Percentiles rank a stretch among this genome's conserved stretches.
These are phyloP conservation scores for Plasmodium fragile DNA, from an alignment of 169 alveolate species.

Conservation along the genomic window DNA sequence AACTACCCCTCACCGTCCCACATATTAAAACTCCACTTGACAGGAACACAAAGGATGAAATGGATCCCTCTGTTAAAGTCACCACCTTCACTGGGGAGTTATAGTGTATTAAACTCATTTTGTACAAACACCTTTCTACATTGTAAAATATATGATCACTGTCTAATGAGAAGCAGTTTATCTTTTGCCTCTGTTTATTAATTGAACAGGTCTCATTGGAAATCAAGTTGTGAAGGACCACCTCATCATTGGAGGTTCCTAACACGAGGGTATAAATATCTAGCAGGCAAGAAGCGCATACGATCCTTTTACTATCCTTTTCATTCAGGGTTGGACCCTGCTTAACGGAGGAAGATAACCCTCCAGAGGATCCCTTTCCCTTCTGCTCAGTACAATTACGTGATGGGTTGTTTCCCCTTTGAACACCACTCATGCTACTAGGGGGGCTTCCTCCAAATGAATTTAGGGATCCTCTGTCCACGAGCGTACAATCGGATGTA, in stretches of 20 bases:
- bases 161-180: constrained; percentile 7
- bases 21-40: constrained; percentile 41
- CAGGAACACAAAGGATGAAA: constrained; percentile 34
- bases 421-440: background rate
- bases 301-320: background rate
- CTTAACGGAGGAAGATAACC: background rate
- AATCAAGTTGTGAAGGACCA: constrained; percentile 20
- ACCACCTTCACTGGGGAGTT: constrained; percentile 11
- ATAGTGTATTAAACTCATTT: constrained; percentile 30
- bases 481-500: background rate
- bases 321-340: background rate
- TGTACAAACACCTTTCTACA: constrained; percentile 29
- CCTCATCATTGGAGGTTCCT: constrained; percentile 28
- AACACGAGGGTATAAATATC: constrained; percentile 36
- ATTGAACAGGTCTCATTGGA: constrained; percentile 16
- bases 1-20: constrained; percentile 27
- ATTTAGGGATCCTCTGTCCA: background rate
- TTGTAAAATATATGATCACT: constrained; percentile 28
- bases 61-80: background rate
- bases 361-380: background rate
- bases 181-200: background rate
- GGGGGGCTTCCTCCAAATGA: background rate
- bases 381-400: background rate
- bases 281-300: constrained; percentile 8
- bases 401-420: background rate